These are phyloP conservation scores for Trichoderma sp. DNA, from an alignment of 2,329 filamentous ascomycete species.

Conservation along the genomic window DNA sequence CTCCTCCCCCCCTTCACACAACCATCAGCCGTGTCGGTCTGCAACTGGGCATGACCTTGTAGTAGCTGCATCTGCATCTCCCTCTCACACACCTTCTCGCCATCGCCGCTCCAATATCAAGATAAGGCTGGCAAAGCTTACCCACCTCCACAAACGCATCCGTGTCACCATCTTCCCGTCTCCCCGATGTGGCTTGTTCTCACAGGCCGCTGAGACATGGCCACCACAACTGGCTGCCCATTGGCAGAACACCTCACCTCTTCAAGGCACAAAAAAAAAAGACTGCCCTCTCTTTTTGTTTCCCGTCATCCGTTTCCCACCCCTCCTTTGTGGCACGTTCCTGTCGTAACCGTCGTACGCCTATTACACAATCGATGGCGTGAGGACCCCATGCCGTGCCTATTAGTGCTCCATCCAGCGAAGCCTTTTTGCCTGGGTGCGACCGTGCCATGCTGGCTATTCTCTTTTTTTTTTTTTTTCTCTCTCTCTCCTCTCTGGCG, in stretches of 20 bases:
- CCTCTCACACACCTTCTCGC: not conserved
- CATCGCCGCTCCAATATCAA: slow-evolving; percentile 8
- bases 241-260: not conserved
- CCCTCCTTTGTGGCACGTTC: slow-evolving; percentile 15
- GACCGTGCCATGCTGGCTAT: not conserved
- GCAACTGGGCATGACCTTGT: slow-evolving; percentile 3
- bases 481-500: no score
- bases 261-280: not conserved
- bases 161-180: not conserved
- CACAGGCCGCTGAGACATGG: no score
- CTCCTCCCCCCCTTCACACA: not conserved
- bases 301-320: slow-evolving; percentile 6
- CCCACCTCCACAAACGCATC: slow-evolving; percentile 11
- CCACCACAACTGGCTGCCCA: not conserved
- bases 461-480: not conserved
- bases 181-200: slow-evolving; percentile 7
- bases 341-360: slow-evolving; percentile 18
- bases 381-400: slow-evolving; percentile 17
- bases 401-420: not conserved
- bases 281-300: not conserved
- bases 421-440: not conserved
- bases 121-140: slow-evolving; percentile 17
- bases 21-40: slow-evolving; percentile 1
- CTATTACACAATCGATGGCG: slow-evolving; percentile 21
- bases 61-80: not conserved